Evolutionary conservation across 176 grass and related monocot species (phyloP), one percentile per base, ranked within the genome.

Genomic region (Musa itinerans): DNA sequence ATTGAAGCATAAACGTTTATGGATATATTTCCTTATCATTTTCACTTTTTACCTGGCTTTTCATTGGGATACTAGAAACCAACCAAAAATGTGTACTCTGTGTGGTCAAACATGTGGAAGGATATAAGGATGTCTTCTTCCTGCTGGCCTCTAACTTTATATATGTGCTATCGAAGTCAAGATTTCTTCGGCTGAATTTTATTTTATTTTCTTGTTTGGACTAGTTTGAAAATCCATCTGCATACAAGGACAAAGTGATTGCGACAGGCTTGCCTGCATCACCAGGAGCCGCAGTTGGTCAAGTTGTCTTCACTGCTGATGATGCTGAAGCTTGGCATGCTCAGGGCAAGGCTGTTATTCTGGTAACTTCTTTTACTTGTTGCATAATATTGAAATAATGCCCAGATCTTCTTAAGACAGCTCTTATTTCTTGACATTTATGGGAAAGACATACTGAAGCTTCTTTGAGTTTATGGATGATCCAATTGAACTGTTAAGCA

Each of bases 291-390:
- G 91, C 85, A 82, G 85, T 99, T 12, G 96, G 96, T 20, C 96
- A 99, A 81, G 78, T 99, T 74, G 91, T 99, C 57, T 99, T 99
- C 56, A 99, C 89, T 63, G 81, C 96, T 52, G 96, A 99, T 70
- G 96, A 99, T 67, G 96, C 96, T 74, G 96, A 99, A 73, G 69
- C 89, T 72, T 95, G 91, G 96, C 89, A 99, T 54, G 71, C 96
- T 65, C 96, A 92, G 89, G 96, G 96, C 53, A 99, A 99, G 83
- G 11, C 81, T 84, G 89, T 70, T 82, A 99, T 99, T 88, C 84
- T 99, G 96, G 96, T 99, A 81, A 73, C 26, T 50, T 58, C 25
- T 73, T 52, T 48, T 22, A 24, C 20, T 50, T 10, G 2, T 17
- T 12, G 14, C 15, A 21, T 8, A 20, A 50, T 25, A 15, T 70